Evolutionary conservation across 2,329 filamentous ascomycete genomes (phyloP), one percentile per base, ranked within the genome.

Genomic region (Myriosclerotinia curreyana): DNA sequence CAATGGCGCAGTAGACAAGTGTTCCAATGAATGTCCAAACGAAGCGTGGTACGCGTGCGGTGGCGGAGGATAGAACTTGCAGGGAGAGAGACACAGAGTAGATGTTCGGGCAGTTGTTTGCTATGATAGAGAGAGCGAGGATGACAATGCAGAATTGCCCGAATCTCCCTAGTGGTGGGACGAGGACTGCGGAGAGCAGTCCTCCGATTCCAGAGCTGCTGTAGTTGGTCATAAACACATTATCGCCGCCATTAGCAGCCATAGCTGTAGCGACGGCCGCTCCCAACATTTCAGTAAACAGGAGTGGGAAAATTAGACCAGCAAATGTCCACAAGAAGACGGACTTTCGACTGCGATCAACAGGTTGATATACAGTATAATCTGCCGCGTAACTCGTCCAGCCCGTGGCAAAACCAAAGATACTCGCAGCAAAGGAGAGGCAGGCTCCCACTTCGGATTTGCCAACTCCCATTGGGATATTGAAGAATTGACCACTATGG

Each of bases 351-450:
- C 83, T 82, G 49, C 85, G 85, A 31, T 76, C 80, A 3, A 80
- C 78, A 0, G 89, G 89, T 71, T 92, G 90, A 76, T 93, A 93
- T 59, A 91, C 88, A 28, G 88, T 91, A 75, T 92, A 94, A 73
- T 94, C 90, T 11, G 89, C 87, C 0, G 90, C 89, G 66, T 87
- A 90, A 8, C 83, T 83, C 1, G 87, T 86, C 90, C 91, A 95
- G 64, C 90, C 84, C 2, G 89, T 87, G 22, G 86, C 82, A 72
- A 89, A 88, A 48, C 88, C 84, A 74, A 85, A 88, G 42, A 92
- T 79, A 22, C 87, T 82, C 15, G 86, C 81, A 52, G 86, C 82
- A 71, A 89, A 89, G 64, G 85, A 86, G 53, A 95, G 79, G 49
- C 88, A 76, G 63, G 79, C 73, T 64, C 88, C 83, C 63, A 88